phyloP scores from a whole-genome alignment of 1,139 yeast species.

The Pichia sp. region DNA sequence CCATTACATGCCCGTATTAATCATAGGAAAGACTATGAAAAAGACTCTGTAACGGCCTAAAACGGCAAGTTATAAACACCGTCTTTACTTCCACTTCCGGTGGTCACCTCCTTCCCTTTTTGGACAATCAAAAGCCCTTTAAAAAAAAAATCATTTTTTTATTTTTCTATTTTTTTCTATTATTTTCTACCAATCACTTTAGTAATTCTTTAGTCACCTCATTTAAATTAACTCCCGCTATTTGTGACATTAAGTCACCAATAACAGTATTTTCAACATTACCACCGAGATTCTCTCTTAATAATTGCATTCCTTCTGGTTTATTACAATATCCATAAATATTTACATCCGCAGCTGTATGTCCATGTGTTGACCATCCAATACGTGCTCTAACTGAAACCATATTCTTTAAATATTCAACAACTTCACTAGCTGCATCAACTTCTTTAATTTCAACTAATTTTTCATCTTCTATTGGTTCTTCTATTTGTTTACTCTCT shows the following conservation, averaged over 20 bases:
- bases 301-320: conserved; percentile 36
- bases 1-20: not conserved
- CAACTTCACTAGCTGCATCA: conserved; percentile 27
- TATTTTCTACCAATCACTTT: too few relatives aligned
- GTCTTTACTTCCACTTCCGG: conserved; percentile 1
- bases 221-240: conserved; percentile 47
- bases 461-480: not conserved
- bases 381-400: conserved; percentile 65
- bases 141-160: too few relatives aligned
- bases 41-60: conserved; percentile 1
- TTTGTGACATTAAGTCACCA: conserved; percentile 60
- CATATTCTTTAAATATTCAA: conserved; percentile 49
- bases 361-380: conserved; percentile 89
- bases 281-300: conserved; percentile 50
- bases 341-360: conserved; percentile 84
- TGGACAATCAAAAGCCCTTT: not conserved
- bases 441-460: conserved; percentile 39
- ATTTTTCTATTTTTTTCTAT: too few relatives aligned
- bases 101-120: not conserved
- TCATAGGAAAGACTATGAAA: not conserved
- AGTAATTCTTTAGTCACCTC: not conserved
- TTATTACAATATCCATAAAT: conserved; percentile 66
- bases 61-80: conserved; percentile 8
- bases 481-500: not conserved
- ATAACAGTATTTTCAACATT: conserved; percentile 80